Evolutionary conservation across 179 eudicot genomes (phyloP).

Genomic region (Silene vulgaris): DNA sequence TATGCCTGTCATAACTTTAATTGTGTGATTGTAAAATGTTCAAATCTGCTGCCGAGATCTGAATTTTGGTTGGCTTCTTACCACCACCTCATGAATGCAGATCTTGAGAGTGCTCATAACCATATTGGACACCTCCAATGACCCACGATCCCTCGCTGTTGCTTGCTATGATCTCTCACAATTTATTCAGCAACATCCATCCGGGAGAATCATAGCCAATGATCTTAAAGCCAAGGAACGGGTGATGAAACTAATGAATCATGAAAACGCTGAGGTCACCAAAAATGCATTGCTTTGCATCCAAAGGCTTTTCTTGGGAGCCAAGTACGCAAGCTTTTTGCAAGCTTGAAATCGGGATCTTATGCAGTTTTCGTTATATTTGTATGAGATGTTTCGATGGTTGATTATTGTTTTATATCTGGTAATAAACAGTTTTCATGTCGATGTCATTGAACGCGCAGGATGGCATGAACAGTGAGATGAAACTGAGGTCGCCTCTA

Average conservation of each 20-base stretch:
- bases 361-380: slow-evolving; percentile 15
- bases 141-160: slow-evolving; percentile 81
- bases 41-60: background rate
- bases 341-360: slow-evolving; percentile 45
- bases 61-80: background rate
- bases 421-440: slow-evolving; percentile 27
- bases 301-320: slow-evolving; percentile 96
- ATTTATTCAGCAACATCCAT: slow-evolving; percentile 80
- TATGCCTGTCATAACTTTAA: too few species aligned
- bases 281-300: slow-evolving; percentile 86
- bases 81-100: slow-evolving; percentile 36
- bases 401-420: slow-evolving; percentile 23
- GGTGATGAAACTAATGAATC: slow-evolving; percentile 90
- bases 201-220: slow-evolving; percentile 85
- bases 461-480: slow-evolving; percentile 22
- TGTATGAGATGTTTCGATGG: slow-evolving; percentile 22
- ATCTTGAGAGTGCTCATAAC: slow-evolving; percentile 84
- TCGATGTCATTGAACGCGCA: slow-evolving; percentile 11
- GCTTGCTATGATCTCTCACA: slow-evolving; percentile 95
- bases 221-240: slow-evolving; percentile 95
- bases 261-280: slow-evolving; percentile 86
- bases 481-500: slow-evolving; percentile 18
- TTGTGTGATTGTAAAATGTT: background rate
- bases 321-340: slow-evolving; percentile 97
- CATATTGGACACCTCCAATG: slow-evolving; percentile 68